phyloP scores from a whole-genome alignment of 2,329 filamentous ascomycete species.

The Monosporascus cannonballus region DNA sequence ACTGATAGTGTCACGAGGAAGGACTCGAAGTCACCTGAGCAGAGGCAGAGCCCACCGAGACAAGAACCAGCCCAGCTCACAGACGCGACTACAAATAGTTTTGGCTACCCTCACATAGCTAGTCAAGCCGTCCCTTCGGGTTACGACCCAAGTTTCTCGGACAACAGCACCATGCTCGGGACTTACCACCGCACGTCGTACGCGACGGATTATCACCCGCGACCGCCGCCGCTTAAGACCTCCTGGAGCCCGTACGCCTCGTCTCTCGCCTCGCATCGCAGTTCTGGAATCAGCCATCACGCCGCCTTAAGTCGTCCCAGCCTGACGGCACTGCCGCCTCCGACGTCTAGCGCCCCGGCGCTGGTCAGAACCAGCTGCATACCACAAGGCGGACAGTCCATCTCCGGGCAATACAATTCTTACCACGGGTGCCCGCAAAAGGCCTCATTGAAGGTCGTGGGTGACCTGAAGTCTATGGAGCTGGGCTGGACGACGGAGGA shows the following conservation, averaged over 20 bases:
- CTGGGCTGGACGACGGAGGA: constrained; percentile 80
- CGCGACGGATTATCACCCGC: constrained; percentile 38
- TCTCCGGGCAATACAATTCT: constrained; percentile 57
- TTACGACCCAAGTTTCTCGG: constrained; percentile 27
- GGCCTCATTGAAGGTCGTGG: constrained; percentile 76
- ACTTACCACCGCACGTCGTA: constrained; percentile 49
- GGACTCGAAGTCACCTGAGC: constrained; percentile 36
- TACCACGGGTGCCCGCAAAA: constrained; percentile 80
- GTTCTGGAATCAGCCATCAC: constrained; percentile 35
- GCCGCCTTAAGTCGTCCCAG: constrained; percentile 38
- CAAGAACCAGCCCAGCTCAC: constrained; percentile 24
- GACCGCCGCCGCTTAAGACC: constrained; percentile 31
- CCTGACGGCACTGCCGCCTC: constrained; percentile 43
- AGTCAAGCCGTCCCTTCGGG: constrained; percentile 37
- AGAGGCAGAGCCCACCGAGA: constrained; percentile 34
- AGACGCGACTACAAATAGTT: constrained; percentile 46
- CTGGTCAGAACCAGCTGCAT: constrained; percentile 53
- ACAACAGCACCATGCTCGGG: constrained; percentile 46
- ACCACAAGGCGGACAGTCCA: constrained; percentile 28
- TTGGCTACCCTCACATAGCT: constrained; percentile 50
- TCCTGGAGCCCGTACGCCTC: constrained; percentile 40
- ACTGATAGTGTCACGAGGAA: constrained; percentile 36
- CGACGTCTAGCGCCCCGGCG: constrained; percentile 38
- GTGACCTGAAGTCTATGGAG: constrained; percentile 79
- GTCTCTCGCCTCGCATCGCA: constrained; percentile 33